phyloP scores from a whole-genome alignment of 2,329 filamentous ascomycete genomes.

The Pseudogymnoascus sp. region DNA sequence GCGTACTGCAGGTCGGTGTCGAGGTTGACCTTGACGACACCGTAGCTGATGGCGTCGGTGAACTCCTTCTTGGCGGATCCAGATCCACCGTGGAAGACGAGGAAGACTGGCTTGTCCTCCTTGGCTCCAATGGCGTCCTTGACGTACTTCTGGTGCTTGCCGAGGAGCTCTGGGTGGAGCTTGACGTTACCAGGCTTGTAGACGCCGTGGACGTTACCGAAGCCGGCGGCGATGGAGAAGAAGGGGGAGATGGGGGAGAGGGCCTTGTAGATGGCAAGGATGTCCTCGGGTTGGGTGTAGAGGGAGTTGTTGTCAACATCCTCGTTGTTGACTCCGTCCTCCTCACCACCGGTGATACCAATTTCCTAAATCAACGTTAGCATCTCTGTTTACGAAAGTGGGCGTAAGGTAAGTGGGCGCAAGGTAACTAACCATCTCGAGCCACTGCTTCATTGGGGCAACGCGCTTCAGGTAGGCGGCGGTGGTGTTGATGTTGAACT shows the following conservation, averaged over 20 bases:
- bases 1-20: conserved; percentile 97
- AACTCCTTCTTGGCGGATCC: conserved; percentile 89
- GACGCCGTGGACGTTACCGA: conserved; percentile 98
- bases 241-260: conserved; percentile 81
- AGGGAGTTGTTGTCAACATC: conserved; percentile 92
- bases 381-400: not conserved
- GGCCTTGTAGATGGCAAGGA: conserved; percentile 82
- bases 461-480: conserved; percentile 89
- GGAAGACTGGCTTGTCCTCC: conserved; percentile 89
- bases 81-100: conserved; percentile 98
- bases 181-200: conserved; percentile 98
- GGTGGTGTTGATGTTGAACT: conserved; percentile 88
- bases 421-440: conserved; percentile 74
- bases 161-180: conserved; percentile 89
- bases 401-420: not conserved
- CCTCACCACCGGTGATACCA: conserved; percentile 92
- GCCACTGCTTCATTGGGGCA: conserved; percentile 96
- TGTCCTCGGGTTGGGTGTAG: conserved; percentile 97
- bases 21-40: conserved; percentile 99
- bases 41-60: conserved; percentile 77
- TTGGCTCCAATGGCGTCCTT: conserved; percentile 65
- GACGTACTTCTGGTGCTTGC: conserved; percentile 93
- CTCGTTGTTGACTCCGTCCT: conserved; percentile 98
- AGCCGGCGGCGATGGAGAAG: conserved; percentile 97
- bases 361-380: conserved; percentile 50